phyloP scores from a whole-genome alignment of 2,329 filamentous ascomycete species.

The Alternaria sp. region DNA sequence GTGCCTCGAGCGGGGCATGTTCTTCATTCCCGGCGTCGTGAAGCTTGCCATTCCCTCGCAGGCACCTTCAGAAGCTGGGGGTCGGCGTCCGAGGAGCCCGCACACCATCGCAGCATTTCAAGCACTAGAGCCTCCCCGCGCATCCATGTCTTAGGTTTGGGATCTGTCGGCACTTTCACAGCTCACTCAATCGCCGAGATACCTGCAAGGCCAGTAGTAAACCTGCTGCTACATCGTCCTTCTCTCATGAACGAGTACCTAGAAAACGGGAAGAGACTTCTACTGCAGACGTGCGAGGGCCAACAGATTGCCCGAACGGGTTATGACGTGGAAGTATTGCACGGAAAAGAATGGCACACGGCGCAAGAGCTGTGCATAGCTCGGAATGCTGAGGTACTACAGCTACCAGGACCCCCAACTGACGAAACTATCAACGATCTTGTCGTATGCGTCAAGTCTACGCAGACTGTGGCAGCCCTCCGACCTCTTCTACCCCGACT shows the following conservation, averaged over 20 bases:
- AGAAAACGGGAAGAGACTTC: neutral
- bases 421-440: conserved; percentile 6
- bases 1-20: neutral
- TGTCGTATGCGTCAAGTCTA: conserved; percentile 16
- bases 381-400: neutral
- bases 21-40: neutral
- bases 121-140: neutral
- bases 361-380: neutral
- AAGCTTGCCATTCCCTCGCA: neutral
- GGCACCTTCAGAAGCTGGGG: neutral
- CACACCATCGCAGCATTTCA: neutral
- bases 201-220: neutral
- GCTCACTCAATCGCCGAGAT: conserved; percentile 13
- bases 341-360: neutral
- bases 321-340: conserved; percentile 6
- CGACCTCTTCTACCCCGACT: conserved; percentile 3
- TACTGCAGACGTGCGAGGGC: conserved; percentile 4
- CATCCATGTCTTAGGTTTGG: conserved; percentile 11
- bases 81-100: neutral
- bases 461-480: conserved; percentile 2
- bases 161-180: conserved; percentile 1
- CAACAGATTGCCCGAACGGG: neutral
- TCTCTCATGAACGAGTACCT: conserved; percentile 3
- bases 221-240: conserved; percentile 4
- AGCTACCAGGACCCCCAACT: neutral